Evolutionary conservation across 306 rosid genomes (phyloP), one percentile per base, ranked within the genome.

Genomic region (Amphicarpaea edgeworthii): DNA sequence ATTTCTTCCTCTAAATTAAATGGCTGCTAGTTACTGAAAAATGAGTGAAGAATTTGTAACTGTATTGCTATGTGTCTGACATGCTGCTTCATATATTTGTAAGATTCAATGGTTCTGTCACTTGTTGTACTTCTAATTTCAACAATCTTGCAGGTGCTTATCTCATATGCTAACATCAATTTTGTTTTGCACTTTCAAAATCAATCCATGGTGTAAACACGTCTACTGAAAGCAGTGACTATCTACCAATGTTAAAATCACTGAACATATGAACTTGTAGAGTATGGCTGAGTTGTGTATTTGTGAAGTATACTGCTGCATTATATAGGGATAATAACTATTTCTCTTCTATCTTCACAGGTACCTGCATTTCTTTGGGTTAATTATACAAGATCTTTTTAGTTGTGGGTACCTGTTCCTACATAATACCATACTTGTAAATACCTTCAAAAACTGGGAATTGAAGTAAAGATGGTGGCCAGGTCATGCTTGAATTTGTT

Each of bases 401-500:
- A 49, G 59, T 42, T 76, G 81, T 58, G 70, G 64, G n/a, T 54
- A 59, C 65, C 34, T 6, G 23, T 23, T 17, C 12, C 69, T 77
- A 12, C 64, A 47, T 70, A 5, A 32, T 41, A 67, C 79, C 0
- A 42, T 7, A 34, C 40, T 34, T 34, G 2, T 16, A 28, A 7
- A 42, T 20, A 46, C 38, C 61, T 84, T 64, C 30, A 71, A 20
- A 68, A 78, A 51, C 45, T 30, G 68, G 77, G 58, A 34, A 77
- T 46, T 71, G 20, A 28, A 43, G 11, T 68, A 80, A 84, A 58
- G 69, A 93, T 91, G 94, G 76, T 85, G 47, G 84, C 85, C 66
- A 87, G 87, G 63, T 87, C 97, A 65, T 79, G 77, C 84, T 63
- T 82, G 40, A 86, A 85, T 83, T 84, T 90, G 82, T 71, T 83